These are phyloP conservation scores for Leccinum pallidistipes DNA, from an alignment of 1,284 basidiomycete genomes.

Conservation along the genomic window DNA sequence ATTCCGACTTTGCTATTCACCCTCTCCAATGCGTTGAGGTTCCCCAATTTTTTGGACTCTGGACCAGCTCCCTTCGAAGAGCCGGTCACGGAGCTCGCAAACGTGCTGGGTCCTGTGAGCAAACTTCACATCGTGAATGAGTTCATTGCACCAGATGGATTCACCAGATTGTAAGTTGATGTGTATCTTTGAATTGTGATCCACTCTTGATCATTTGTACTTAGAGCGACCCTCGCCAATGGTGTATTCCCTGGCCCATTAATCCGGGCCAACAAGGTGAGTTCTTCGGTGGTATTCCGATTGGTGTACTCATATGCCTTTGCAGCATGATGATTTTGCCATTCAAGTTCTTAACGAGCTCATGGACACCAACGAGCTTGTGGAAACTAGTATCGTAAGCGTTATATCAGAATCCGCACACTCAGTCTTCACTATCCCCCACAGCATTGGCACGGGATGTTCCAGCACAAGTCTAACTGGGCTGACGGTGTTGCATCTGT, in stretches of 20 bases:
- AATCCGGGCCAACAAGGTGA: constrained; percentile 26
- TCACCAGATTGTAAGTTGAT: constrained; percentile 29
- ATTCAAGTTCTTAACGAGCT: constrained; percentile 35
- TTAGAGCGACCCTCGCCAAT: constrained; percentile 30
- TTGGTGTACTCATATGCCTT: not conserved
- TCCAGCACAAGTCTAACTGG: constrained; percentile 32
- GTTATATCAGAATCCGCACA: not conserved
- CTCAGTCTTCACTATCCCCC: not conserved
- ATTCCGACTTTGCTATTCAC: not conserved
- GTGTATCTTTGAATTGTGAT: not conserved
- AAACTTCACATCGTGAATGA: constrained; percentile 27
- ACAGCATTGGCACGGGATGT: constrained; percentile 39
- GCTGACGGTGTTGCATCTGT: constrained; percentile 34
- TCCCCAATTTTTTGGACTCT: not conserved
- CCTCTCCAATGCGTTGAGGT: not conserved
- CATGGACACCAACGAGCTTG: constrained; percentile 32
- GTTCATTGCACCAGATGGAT: constrained; percentile 39
- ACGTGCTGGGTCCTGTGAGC: constrained; percentile 19
- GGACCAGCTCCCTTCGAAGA: not conserved
- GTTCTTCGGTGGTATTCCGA: not conserved
- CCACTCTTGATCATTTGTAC: not conserved
- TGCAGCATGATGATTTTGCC: constrained; percentile 21
- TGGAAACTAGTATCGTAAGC: constrained; percentile 37
- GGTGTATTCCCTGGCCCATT: constrained; percentile 29
- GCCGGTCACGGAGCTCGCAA: not conserved